These are phyloP conservation scores for Nakazawaea ambrosiae DNA, from an alignment of 805 yeast genomes.

Conservation along the genomic window DNA sequence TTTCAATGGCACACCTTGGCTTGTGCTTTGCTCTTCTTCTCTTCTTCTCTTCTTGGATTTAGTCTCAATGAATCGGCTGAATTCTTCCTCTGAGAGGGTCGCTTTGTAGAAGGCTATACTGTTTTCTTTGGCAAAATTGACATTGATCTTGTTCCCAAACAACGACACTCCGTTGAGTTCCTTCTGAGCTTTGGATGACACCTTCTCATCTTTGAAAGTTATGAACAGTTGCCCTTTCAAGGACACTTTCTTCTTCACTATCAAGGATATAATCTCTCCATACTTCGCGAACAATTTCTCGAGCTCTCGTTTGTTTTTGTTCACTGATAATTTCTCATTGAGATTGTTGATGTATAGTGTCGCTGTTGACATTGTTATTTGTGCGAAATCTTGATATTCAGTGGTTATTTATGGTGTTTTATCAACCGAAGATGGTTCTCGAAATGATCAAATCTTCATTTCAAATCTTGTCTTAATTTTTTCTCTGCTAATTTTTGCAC, in stretches of 20 bases:
- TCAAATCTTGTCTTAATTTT: no score
- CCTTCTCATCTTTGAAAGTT: conserved; percentile 36
- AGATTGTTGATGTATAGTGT: conserved; percentile 61
- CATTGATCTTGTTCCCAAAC: conserved; percentile 40
- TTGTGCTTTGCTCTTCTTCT: conserved; percentile 12
- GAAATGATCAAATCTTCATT: no score
- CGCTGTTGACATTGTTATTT: not conserved
- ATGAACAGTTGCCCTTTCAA: conserved; percentile 83
- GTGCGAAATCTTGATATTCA: no score
- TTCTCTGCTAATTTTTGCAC: no score
- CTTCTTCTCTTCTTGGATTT: conserved; percentile 15
- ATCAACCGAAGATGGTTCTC: no score
- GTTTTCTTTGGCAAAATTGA: conserved; percentile 34
- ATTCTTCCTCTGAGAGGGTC: conserved; percentile 16
- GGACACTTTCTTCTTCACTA: conserved; percentile 53
- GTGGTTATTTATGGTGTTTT: no score
- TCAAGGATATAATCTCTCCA: conserved; percentile 43
- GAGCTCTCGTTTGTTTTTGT: conserved; percentile 40
- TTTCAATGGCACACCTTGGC: conserved; percentile 9
- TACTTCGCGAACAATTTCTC: conserved; percentile 24
- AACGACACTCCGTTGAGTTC: conserved; percentile 33
- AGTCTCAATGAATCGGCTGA: conserved; percentile 16
- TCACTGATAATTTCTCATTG: conserved; percentile 58
- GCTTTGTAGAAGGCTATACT: conserved; percentile 30
- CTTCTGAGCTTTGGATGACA: conserved; percentile 40